Evolutionary conservation across 139 green algal species (phyloP).

Genomic region (Axilococcus clingmanii): DNA sequence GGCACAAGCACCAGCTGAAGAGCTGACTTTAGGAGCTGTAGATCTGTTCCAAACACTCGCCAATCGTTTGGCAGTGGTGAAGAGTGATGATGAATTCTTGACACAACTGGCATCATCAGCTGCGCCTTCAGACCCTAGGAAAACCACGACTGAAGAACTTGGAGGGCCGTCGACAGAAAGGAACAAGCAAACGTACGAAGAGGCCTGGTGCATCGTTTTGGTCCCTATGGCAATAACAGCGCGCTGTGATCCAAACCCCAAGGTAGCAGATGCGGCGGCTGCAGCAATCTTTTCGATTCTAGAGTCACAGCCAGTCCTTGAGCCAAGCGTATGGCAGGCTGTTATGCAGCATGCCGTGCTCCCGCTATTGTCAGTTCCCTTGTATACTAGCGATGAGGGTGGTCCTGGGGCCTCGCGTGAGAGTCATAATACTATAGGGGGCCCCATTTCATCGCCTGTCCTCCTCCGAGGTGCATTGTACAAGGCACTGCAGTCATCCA

Average conservation of each 20-base stretch:
- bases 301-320: constrained; percentile 82
- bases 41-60: constrained; percentile 23
- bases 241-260: constrained; percentile 69
- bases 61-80: constrained; percentile 9
- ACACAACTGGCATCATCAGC: background rate
- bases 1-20: constrained; percentile 11
- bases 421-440: background rate
- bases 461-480: too few relatives aligned
- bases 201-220: constrained; percentile 96
- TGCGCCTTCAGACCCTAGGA: background rate
- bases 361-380: constrained; percentile 53
- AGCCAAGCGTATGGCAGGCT: constrained; percentile 72
- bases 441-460: background rate
- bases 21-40: constrained; percentile 8
- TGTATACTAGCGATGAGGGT: background rate
- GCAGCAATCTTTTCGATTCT: constrained; percentile 88
- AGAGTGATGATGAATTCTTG: background rate
- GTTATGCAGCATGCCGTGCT: constrained; percentile 80
- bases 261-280: constrained; percentile 65
- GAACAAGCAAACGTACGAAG: too few relatives aligned
- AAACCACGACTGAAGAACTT: constrained; percentile 17
- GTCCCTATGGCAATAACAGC: constrained; percentile 90
- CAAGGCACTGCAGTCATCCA: too few relatives aligned
- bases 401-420: background rate
- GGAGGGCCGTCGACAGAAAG: too few relatives aligned